Conservation (phyloP, 1,139 yeast species). For the Saccharomyces hybrid region DNA sequence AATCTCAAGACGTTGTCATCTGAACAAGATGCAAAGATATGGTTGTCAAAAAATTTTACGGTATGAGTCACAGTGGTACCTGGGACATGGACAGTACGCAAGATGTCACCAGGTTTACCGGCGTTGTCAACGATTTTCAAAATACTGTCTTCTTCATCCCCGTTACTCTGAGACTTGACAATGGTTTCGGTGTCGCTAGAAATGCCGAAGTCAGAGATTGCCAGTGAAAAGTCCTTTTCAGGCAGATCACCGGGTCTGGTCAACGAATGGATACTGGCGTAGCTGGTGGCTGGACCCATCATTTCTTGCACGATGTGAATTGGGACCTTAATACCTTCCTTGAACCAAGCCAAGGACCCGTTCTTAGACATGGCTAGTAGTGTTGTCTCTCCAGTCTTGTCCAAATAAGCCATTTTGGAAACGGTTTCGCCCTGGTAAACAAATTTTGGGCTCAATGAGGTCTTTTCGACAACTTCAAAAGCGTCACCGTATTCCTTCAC, state of each 20-base stretch:
- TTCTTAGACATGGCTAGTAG: constrained; percentile 25
- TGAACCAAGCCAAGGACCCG: constrained; percentile 31
- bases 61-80: constrained; percentile 25
- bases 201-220: constrained; percentile 25
- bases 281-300: constrained; percentile 27
- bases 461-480: constrained; percentile 12
- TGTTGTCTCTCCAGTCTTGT: constrained; percentile 18
- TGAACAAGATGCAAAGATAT: constrained; percentile 28
- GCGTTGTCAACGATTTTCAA: constrained; percentile 27
- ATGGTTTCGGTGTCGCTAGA: constrained; percentile 22
- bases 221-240: constrained; percentile 1
- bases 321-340: constrained; percentile 26
- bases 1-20: constrained; percentile 28
- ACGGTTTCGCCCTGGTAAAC: constrained; percentile 27
- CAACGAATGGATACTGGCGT: constrained; percentile 24
- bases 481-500: constrained; percentile 24
- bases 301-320: constrained; percentile 27
- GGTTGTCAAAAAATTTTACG: constrained; percentile 27
- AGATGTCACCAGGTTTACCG: constrained; percentile 24
- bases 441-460: constrained; percentile 21
- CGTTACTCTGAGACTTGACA: constrained; percentile 26
- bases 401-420: constrained; percentile 21
- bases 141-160: constrained; percentile 23
- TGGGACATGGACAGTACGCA: constrained; percentile 23
- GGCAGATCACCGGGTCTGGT: constrained; percentile 13